Evolutionary conservation across 192 early-diverging fungal genomes (phyloP), one percentile per base, ranked within the genome.

Genomic region (Lobulomyces angularis): DNA sequence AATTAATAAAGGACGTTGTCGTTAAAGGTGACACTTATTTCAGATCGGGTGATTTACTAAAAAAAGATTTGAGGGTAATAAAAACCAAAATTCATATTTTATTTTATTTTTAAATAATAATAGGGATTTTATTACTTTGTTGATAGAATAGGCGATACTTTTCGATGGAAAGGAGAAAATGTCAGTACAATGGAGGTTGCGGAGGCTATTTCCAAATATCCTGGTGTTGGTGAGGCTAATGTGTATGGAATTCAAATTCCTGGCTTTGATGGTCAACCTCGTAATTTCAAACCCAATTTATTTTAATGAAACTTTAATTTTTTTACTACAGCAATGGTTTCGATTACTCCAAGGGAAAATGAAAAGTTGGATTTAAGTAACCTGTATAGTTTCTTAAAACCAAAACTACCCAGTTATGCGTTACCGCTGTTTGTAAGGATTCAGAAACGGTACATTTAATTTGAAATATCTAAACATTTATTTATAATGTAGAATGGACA

Each of bases 281-380:
- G 12, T 12, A 12, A 16, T 32, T 12, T 12, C n/a, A 12, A 32
- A 16, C 31, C n/a, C n/a, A 12, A 16, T 12, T 16, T 32, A 32
- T 12, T 12, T 16, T 32, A 12, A 12, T 16, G 12, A 32, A 12
- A 16, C 31, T 12, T 12, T 16, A 32, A 65, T 28, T 74, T 80
- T 50, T 77, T 79, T 2, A 59, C 71, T 31, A 79, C 80, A 18
- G 76, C 72, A 25, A 82, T 82, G 80, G 80, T 72, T 7, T 68
- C 80, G 16, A 22, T 83, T 34, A 58, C 68, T n/a, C n/a, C n/a
- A n/a, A n/a, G n/a, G 1, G 37, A 74, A 11, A 45, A 58, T 22
- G 45, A 74, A 11, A 50, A 47, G 3, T 61, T 77, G 8, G 45
- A 66, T 7, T 41, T 73, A 21, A 35, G 40, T 28, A 51, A 52